Evolutionary conservation across 129 eudicot species (phyloP).

Genomic region (Tanacetum coccineum): DNA sequence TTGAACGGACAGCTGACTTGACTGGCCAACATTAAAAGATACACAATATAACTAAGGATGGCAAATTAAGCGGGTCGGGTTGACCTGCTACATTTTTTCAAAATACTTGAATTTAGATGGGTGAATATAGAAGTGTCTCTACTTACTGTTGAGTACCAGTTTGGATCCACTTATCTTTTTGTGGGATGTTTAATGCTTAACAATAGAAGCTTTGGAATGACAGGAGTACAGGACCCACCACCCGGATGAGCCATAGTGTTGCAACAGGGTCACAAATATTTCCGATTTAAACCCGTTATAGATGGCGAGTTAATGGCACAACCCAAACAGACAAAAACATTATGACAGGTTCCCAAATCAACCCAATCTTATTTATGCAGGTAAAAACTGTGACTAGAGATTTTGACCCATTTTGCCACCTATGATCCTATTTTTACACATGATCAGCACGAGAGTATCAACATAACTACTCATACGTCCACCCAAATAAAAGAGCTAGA

Average conservation of each 20-base stretch:
- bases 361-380: neutral
- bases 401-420: neutral
- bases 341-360: neutral
- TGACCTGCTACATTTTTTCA: neutral
- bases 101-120: no score
- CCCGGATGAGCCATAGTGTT: neutral
- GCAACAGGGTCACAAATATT: neutral
- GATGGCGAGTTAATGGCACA: no score
- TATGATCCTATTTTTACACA: conserved; percentile 6
- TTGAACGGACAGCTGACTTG: no score
- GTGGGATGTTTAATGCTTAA: neutral
- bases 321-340: neutral
- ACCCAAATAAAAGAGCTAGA: neutral
- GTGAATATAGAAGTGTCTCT: no score
- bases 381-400: neutral
- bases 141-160: no score
- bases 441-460: conserved; percentile 1
- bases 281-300: no score
- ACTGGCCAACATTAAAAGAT: neutral
- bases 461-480: neutral
- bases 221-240: neutral
- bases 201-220: no score
- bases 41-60: neutral
- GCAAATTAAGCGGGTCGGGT: neutral
- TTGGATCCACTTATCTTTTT: neutral